A percentile compares a stretch with the other conserved stretches of the same genome.
phyloP scores from a whole-genome alignment of 208 protist genomes.

The Phytomonas sp. region DNA sequence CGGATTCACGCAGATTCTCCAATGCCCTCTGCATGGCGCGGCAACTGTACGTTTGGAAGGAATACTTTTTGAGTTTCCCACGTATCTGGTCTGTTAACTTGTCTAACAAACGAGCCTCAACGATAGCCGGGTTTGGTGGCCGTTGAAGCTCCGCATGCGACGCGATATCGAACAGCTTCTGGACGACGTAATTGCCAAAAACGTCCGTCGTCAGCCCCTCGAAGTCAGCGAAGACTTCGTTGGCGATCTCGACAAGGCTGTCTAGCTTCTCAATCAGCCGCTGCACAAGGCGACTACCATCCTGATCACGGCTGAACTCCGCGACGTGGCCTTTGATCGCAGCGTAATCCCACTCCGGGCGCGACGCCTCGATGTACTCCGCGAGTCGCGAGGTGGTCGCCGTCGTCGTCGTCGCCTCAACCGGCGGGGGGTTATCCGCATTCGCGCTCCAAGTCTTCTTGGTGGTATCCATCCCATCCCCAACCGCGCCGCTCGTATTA shows the following conservation, averaged over 20 bases:
- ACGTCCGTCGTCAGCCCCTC: conserved; percentile 91
- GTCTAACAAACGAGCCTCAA: conserved; percentile 15
- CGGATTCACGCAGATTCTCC: conserved; percentile 42
- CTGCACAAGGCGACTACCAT: conserved; percentile 96
- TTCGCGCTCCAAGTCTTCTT: neutral
- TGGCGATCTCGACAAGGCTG: conserved; percentile 82
- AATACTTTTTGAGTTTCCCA: conserved; percentile 81
- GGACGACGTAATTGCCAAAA: conserved; percentile 98
- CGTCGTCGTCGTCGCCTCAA: neutral
- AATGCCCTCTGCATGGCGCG: conserved; percentile 97
- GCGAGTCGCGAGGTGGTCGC: conserved; percentile 13
- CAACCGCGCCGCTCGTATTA: neutral
- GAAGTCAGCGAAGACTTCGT: conserved; percentile 76
- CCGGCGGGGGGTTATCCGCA: neutral
- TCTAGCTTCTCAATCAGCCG: conserved; percentile 87
- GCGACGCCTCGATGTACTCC: conserved; percentile 40
- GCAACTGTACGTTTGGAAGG: conserved; percentile 94
- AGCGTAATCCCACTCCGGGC: conserved; percentile 33
- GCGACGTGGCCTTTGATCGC: conserved; percentile 78
- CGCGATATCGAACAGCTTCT: conserved; percentile 97
- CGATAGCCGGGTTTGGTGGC: conserved; percentile 1
- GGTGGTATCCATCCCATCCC: neutral
- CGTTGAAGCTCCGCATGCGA: conserved; percentile 21
- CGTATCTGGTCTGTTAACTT: conserved; percentile 58
- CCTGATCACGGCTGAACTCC: conserved; percentile 92